Base-by-base conservation (phyloP, 257 asterid genomes). In the Solanum sparsipilum region DNA sequence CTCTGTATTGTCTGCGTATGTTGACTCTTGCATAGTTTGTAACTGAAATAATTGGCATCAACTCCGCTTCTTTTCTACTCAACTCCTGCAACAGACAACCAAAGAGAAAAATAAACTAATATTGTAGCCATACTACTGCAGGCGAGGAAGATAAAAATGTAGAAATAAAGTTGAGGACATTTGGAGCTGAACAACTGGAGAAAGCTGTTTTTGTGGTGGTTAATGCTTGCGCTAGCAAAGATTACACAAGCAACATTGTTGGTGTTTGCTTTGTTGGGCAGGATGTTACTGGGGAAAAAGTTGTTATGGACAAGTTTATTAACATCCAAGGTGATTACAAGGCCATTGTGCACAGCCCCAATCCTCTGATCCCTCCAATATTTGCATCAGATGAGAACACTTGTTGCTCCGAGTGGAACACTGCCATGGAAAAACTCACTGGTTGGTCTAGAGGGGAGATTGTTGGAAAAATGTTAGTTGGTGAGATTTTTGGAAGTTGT, bases 251-350 rank as follows among this genome's bases (percentile, higher is more conserved):
- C 90, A 92, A 92, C 84, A 93, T 95, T 32, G 96, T 96, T 16
- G 99, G 99, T 31, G 96, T 93, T 52, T 95, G 98, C 92, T 96
- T 96, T 87, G 96, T 96, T 71, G 99, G 98, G 75, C 99, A 96
- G 90, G 99, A 96, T 46, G 90, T 96, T 76, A 96, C 99, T 56
- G 98, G 94, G 20, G 96, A 93, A 92, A 96, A 93, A 91, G 91
- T 93, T 85, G 96, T 95, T 86, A 94, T 94, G 98, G 99, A 96
- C 94, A 96, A 96, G 91, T 96, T 94, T 90, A 91, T 95, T 88
- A 92, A 93, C 91, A 96, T 96, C 63, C 96, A 96, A 91, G 95
- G 98, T 63, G 98, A 94, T 92, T 96, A 96, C 93, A 94, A 92
- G 91, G 98, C 98, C 35, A 96, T 96, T 71, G 93, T 96, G 48